Conservation (phyloP, 1,139 yeast genomes). For the Saccharomyces pastorianus region DNA sequence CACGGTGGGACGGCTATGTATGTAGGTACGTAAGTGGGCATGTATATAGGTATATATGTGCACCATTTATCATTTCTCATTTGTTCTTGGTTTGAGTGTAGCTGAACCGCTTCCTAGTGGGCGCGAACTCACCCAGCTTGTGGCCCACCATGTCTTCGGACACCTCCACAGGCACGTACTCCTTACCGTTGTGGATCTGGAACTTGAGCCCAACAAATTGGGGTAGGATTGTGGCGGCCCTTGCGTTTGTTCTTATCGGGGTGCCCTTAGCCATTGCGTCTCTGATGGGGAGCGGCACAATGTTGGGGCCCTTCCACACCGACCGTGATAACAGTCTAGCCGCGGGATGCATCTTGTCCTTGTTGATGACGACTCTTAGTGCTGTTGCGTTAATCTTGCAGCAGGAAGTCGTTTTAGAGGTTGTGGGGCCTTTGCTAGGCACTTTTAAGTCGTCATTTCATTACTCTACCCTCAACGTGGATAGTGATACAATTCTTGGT, state of each 20-base stretch:
- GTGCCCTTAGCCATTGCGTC: conserved; percentile 74
- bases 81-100: conserved; percentile 55
- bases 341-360: conserved; percentile 15
- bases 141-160: conserved; percentile 96
- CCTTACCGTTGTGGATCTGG: conserved; percentile 93
- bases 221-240: conserved; percentile 89
- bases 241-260: conserved; percentile 89
- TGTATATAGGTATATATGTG: no score
- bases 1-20: not conserved
- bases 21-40: no score
- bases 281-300: conserved; percentile 85
- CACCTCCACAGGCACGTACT: conserved; percentile 79
- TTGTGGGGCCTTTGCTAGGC: not conserved
- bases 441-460: not conserved
- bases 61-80: conserved; percentile 8
- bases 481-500: not conserved
- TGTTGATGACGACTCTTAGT: not conserved
- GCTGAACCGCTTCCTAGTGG: conserved; percentile 79
- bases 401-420: not conserved
- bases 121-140: conserved; percentile 90
- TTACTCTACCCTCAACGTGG: not conserved
- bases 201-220: conserved; percentile 90
- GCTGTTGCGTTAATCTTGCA: not conserved
- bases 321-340: conserved; percentile 24
- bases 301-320: conserved; percentile 63